Evolutionary conservation across 768 basidiomycete species (phyloP), one percentile per base, ranked within the genome.

Genomic region (Boletus edulis): DNA sequence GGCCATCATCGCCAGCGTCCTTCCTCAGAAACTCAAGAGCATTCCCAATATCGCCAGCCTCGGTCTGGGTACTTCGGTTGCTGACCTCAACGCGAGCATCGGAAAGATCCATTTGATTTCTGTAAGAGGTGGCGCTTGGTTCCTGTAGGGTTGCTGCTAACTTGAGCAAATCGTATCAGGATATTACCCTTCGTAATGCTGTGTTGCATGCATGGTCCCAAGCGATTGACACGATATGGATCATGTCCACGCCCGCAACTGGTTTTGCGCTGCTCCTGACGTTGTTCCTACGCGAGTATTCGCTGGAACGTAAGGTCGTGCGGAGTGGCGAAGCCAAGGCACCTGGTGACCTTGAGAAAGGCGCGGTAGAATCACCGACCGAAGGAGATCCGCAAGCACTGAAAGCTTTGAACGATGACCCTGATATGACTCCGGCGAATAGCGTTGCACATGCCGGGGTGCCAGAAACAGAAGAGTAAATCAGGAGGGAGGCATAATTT

Each of bases 151-250:
- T 20, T 13, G 27, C 6, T 6, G 29, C 35, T 54, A 1, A 63
- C 17, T 1, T 13, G 10, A 1, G 15, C 13, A 17, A 22, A 58
- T 41, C 3, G 3, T 15, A 31, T 8, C 11, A 86, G 83, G 78
- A 91, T 59, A 69, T 78, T 8, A 62, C 63, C 12, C 65, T 76
- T 29, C 83, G 83, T 13, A 61, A 73, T 35, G 73, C 75, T 38
- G 71, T 89, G 9, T 77, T 85, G 31, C 75, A 86, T 51, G 86
- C 85, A 0, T 89, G 83, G 69, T 78, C 87, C n/a, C 71, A 76
- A 32, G 81, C 86, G 2, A 83, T 90, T 40, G 76, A 77, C 61
- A 72, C 61, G 45, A 85, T 90, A 42, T 90, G 88, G 87, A 58
- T 84, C 40, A 80, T 85, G 22, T 77, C 76, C 67, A 81, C 83